Base-by-base conservation (phyloP, 305 asterid species). In the Fraxinus xanthoxyloides region DNA sequence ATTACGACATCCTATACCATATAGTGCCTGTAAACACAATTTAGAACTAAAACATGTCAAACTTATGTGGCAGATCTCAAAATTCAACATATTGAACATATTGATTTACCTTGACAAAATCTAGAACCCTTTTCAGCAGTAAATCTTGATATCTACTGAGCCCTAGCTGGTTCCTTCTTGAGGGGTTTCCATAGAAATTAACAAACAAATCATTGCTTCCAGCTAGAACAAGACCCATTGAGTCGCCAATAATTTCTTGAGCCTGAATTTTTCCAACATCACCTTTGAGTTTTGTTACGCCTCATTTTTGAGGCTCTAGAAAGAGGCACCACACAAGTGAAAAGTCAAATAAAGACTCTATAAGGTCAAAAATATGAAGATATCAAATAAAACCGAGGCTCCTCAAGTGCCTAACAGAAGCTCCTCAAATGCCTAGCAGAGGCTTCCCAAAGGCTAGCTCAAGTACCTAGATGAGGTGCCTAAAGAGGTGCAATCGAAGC, bases 151-250 rank as follows among this genome's bases (percentile, higher is more conserved):
- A 43, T 43, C 17, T 12, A 12, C 54, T 43, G 54, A 43, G 54
- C 54, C n/a, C n/a, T 10, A 43, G 13, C 17, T 43, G 54, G 54
- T 10, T 43, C 54, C 17, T 12, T 43, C 17, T 43, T 2, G n/a
- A 12, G 2, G 4, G 54, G 17, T 10, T 43, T 13, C 54, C n/a
- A 43, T 43, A 10, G 54, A 2, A 38, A 38, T 38, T 38, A 38
- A 38, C 48, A 38, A 38, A 38, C 48, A 38, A 38, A 38, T 38
- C 48, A 38, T 38, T 81, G 40, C 85, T 77, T 38, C 89, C 89
- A 0, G 81, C 89, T 10, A 28, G 69, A 1, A 82, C 21, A 2
- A 82, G n/a, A 7, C 72, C 82, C 0, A 87, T 61, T 5, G 89
- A 74, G 10, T 65, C 56, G 3, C 23, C 12, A n/a, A 85, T 21